Base-by-base conservation (phyloP, 805 yeast species). In the Starmerella sp. region DNA sequence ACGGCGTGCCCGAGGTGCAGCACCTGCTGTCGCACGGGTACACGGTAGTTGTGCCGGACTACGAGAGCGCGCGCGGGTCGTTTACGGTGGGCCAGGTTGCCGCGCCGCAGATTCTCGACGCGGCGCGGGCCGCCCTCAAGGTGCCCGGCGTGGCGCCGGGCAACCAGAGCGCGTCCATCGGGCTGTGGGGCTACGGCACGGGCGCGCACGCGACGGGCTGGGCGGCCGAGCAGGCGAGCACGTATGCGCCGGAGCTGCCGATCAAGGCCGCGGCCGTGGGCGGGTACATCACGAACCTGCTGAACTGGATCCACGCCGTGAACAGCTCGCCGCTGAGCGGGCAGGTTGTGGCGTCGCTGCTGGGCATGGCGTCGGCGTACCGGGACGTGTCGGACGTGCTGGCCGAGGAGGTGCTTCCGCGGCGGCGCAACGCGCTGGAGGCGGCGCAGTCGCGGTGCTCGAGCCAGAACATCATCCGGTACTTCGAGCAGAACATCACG, bases 111-210 rank as follows among this genome's bases (percentile, higher is more conserved):
- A 57, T 62, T 4, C 63, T 68, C 13, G 69, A 67, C 53, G 58
- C 68, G 1, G 50, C 67, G 8, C 54, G 66, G 2, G 71, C 70
- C 1, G 59, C 62, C 7, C 42, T 54, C n/a, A 29, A 34, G 15
- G 10, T 52, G n/a, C 53, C 50, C 7, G 45, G 31, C n/a, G 45
- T 54, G 31, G 44, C 17, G 54, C 29, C 54, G 57, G 10, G 60
- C 59, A 15, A 48, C 62, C 45, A 30, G 38, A 15, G 51, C 51
- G 35, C 55, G 43, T 34, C 49, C 30, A 47, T 62, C 10, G 67
- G 58, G 9, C 52, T 64, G 39, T 60, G 65, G 63, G 67, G 67
- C 29, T 64, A 63, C 57, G 65, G 66, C 6, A 64, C 64, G 7
- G 66, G 61, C n/a, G 61, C 65, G 6, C 45, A 52, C n/a, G 60